Evolutionary conservation across 768 basidiomycete species (phyloP).

Genomic region (Mycena capillaripes): DNA sequence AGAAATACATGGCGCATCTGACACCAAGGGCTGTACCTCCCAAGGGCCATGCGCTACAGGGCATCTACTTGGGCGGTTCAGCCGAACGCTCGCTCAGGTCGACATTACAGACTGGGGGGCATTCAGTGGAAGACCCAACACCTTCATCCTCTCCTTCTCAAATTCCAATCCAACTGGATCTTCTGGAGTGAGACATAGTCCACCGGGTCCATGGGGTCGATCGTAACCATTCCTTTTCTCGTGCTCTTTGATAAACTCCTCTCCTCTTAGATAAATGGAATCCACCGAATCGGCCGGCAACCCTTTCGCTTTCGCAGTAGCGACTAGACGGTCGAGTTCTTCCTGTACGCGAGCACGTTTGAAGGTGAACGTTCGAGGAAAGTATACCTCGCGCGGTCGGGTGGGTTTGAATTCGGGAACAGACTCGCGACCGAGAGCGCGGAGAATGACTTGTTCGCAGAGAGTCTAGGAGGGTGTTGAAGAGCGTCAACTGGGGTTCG

Average conservation of each 20-base stretch:
- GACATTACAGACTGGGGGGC: slow-evolving; percentile 11
- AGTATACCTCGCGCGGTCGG: slow-evolving; percentile 25
- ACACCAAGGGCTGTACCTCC: slow-evolving; percentile 14
- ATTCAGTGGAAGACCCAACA: slow-evolving; percentile 27
- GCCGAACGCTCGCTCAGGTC: slow-evolving; percentile 19
- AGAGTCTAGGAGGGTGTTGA: slow-evolving; percentile 19
- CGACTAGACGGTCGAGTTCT: slow-evolving; percentile 22
- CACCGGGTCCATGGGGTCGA: slow-evolving; percentile 32
- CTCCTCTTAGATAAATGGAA: slow-evolving; percentile 29
- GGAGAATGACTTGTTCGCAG: slow-evolving; percentile 32
- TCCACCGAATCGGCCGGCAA: slow-evolving; percentile 28
- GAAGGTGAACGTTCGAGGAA: slow-evolving; percentile 30
- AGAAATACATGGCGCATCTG: not conserved
- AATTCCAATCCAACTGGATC: slow-evolving; percentile 31
- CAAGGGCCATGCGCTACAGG: slow-evolving; percentile 8
- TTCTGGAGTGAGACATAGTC: slow-evolving; percentile 29
- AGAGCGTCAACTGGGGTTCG: too few relatives aligned
- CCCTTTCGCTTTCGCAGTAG: slow-evolving; percentile 21
- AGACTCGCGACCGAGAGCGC: slow-evolving; percentile 26
- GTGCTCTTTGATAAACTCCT: slow-evolving; percentile 24
- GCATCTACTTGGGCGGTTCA: slow-evolving; percentile 9
- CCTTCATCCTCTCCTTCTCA: slow-evolving; percentile 32
- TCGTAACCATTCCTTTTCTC: slow-evolving; percentile 32
- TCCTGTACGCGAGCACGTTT: slow-evolving; percentile 30
- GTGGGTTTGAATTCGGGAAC: slow-evolving; percentile 29